Conservation (phyloP, 257 asterid genomes). For the Datura wrightii region DNA sequence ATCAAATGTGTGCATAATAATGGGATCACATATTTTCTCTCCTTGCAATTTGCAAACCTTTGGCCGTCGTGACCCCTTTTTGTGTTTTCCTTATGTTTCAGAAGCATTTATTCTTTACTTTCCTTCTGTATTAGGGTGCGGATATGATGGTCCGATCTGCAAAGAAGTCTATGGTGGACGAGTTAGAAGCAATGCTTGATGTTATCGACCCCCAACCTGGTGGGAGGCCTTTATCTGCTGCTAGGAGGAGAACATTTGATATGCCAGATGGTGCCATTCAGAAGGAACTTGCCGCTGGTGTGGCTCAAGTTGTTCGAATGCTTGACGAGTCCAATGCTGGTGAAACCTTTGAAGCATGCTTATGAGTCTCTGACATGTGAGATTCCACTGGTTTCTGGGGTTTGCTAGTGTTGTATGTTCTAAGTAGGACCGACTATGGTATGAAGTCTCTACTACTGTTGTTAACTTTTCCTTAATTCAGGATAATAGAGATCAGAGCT, state of each 20-base stretch:
- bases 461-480: background rate
- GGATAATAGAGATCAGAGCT: slow-evolving; percentile 30
- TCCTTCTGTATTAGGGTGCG: slow-evolving; percentile 59
- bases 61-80: background rate
- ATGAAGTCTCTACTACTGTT: background rate
- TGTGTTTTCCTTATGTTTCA: background rate
- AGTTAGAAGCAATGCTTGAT: slow-evolving; percentile 95
- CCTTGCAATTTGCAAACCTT: background rate
- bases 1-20: slow-evolving; percentile 6
- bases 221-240: slow-evolving; percentile 53
- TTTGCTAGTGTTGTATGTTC: slow-evolving; percentile 32
- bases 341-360: slow-evolving; percentile 59
- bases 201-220: slow-evolving; percentile 86
- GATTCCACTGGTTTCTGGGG: background rate
- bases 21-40: background rate
- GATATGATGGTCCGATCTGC: slow-evolving; percentile 81
- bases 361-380: slow-evolving; percentile 37
- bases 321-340: slow-evolving; percentile 63
- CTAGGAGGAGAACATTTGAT: slow-evolving; percentile 85
- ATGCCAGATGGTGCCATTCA: slow-evolving; percentile 77
- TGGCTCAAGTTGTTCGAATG: slow-evolving; percentile 85
- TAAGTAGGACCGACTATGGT: background rate
- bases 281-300: slow-evolving; percentile 90
- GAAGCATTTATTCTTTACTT: slow-evolving; percentile 12
- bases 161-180: slow-evolving; percentile 79